These are phyloP conservation scores for Epichloe typhina DNA, from an alignment of 2,329 filamentous ascomycete genomes.

Conservation along the genomic window DNA sequence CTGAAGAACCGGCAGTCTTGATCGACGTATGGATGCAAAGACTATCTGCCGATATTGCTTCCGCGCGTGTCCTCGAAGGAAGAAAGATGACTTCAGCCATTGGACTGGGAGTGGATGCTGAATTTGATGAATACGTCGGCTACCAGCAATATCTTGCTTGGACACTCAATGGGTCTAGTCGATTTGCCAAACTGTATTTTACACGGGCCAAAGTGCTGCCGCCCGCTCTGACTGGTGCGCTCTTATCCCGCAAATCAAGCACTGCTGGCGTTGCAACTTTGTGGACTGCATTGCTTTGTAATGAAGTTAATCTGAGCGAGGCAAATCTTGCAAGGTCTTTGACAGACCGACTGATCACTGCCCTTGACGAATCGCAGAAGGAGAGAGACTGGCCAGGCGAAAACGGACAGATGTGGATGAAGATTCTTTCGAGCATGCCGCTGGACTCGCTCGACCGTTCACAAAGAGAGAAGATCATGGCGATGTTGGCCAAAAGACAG, in stretches of 20 bases:
- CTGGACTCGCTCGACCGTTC: slow-evolving; percentile 27
- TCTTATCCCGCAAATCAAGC: slow-evolving; percentile 10
- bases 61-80: slow-evolving; percentile 12
- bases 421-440: slow-evolving; percentile 22
- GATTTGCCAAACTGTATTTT: slow-evolving; percentile 18
- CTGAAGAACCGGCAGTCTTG: slow-evolving; percentile 17
- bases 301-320: slow-evolving; percentile 26
- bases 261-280: slow-evolving; percentile 10
- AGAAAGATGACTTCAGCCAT: slow-evolving; percentile 10
- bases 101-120: slow-evolving; percentile 8
- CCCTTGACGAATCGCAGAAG: slow-evolving; percentile 16
- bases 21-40: slow-evolving; percentile 21
- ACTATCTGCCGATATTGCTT: slow-evolving; percentile 18
- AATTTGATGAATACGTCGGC: slow-evolving; percentile 14
- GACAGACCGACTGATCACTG: slow-evolving; percentile 18
- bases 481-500: slow-evolving; percentile 16
- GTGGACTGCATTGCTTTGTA: slow-evolving; percentile 20
- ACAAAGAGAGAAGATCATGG: slow-evolving; percentile 31
- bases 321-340: slow-evolving; percentile 18
- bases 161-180: slow-evolving; percentile 20
- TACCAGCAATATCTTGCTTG: slow-evolving; percentile 22
- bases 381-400: slow-evolving; percentile 20
- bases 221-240: slow-evolving; percentile 12
- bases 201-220: slow-evolving; percentile 13
- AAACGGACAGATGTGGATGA: slow-evolving; percentile 17